These are phyloP conservation scores for Pseudogymnoascus sp. DNA, from an alignment of 2,329 filamentous ascomycete species.

Conservation along the genomic window DNA sequence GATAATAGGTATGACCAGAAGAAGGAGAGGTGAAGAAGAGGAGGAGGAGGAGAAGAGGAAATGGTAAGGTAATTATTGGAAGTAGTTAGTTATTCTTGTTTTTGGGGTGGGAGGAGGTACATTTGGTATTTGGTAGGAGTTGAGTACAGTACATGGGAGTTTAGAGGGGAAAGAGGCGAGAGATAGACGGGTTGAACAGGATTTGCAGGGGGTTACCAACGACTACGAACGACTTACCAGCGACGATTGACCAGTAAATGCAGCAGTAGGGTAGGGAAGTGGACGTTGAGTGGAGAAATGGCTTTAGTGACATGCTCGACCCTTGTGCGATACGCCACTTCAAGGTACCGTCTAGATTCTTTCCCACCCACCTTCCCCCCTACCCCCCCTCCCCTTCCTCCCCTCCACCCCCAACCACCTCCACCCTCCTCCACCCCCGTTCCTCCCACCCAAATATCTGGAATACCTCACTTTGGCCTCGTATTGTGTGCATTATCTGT, in stretches of 20 bases:
- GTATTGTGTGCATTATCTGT: not conserved
- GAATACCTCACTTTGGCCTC: not conserved
- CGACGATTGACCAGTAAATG: not conserved
- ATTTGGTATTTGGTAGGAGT: no score
- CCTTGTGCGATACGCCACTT: slow-evolving; percentile 4
- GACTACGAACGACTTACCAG: not conserved
- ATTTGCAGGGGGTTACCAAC: not conserved
- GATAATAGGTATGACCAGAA: slow-evolving; percentile 16
- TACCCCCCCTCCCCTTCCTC: not conserved
- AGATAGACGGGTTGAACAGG: not conserved
- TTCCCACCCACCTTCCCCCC: no score
- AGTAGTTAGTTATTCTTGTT: not conserved
- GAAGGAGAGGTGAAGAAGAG: slow-evolving; percentile 12
- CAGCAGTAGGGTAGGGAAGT: not conserved
- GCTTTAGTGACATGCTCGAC: slow-evolving; percentile 1
- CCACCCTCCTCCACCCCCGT: not conserved
- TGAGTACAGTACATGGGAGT: no score
- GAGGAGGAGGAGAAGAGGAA: slow-evolving; percentile 6
- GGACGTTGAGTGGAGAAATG: not conserved
- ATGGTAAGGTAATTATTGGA: slow-evolving; percentile 1
- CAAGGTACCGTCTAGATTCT: slow-evolving; percentile 1
- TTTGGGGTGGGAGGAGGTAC: no score
- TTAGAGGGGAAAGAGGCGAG: not conserved
- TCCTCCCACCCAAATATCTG: not conserved
- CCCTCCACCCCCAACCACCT: not conserved